Percentiles rank a stretch among this genome's conserved stretches.
Conservation (phyloP, 345 rosid species). For the Streptanthus diversifolius region DNA sequence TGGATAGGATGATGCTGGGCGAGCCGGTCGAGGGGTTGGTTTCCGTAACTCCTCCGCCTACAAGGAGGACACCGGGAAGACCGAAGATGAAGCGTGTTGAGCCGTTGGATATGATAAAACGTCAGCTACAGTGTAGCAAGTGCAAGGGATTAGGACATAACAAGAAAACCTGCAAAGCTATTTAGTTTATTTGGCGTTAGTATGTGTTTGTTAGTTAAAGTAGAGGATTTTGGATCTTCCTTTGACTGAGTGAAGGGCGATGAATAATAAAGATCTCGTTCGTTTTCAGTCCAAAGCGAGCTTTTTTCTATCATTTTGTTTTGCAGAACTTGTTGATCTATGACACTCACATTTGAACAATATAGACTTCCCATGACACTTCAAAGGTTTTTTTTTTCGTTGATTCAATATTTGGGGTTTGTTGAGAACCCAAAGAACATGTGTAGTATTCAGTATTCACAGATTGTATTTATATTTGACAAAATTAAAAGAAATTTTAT, state of each 20-base stretch:
- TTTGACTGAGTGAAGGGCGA: not conserved
- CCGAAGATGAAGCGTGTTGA: slow-evolving; percentile 70
- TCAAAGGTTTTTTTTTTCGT: too few species aligned
- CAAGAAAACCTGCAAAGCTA: slow-evolving; percentile 80
- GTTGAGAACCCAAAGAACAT: too few species aligned
- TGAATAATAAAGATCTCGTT: slow-evolving; percentile 16
- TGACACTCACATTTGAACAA: slow-evolving; percentile 1
- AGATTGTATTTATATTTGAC: too few species aligned
- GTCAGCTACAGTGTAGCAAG: slow-evolving; percentile 93
- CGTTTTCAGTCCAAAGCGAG: slow-evolving; percentile 1
- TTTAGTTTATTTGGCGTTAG: slow-evolving; percentile 1
- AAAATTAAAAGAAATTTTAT: too few species aligned
- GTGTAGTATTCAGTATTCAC: too few species aligned
- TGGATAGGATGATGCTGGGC: slow-evolving; percentile 48
- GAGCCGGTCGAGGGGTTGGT: slow-evolving; percentile 43
- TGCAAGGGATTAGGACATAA: slow-evolving; percentile 98
- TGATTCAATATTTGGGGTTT: too few species aligned
- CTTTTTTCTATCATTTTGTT: not conserved
- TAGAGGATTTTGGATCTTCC: slow-evolving; percentile 28
- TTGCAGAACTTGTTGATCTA: not conserved
- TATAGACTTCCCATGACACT: too few species aligned
- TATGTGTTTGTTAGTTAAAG: slow-evolving; percentile 24
- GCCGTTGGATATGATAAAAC: slow-evolving; percentile 57
- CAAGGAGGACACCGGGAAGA: slow-evolving; percentile 75
- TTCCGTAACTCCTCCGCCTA: slow-evolving; percentile 83